Base-by-base conservation (phyloP, 768 basidiomycete genomes). In the Boletus sensibilis region DNA sequence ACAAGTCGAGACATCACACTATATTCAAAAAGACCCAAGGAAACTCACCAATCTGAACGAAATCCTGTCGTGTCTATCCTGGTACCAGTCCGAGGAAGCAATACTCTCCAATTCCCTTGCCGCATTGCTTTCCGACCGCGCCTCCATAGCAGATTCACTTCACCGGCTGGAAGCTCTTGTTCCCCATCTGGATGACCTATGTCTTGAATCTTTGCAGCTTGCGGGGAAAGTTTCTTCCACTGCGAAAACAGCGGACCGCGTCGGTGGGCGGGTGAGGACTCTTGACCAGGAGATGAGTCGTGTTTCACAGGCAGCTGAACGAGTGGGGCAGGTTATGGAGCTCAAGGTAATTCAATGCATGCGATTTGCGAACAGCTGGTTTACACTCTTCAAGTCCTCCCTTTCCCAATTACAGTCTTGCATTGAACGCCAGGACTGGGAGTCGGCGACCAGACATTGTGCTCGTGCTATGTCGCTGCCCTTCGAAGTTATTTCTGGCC, bases 271-370 rank as follows among this genome's bases (percentile, higher is more conserved):
- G 47, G 97, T 99, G 23, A 80, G 89, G 29, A 79, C 83, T 6
- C 79, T 99, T 42, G 97, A 99, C 68, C 88, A 93, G 68, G 94
- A 98, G 75, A 95, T 98, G 86, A 79, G 85, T 18, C 80, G 93
- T 52, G 90, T 99, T 18, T 81, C 87, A 20, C 90, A 93, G 69
- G 92, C 94, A 14, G 85, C 83, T n/a, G 97, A 98, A 56, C 83
- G 92, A 49, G 92, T 98, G 11, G 87, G 85, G 5, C 92, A 94
- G 68, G 92, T 98, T 39, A 89, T 97, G 77, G 97, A 98, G 57
- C 83, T 99, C 62, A 98, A 97, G 82, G 94, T 92, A 58, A 58
- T 50, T 44, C 10, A 4, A 20, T 52, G 66, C 31, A 38, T 42
- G 34, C 8, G 2, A 41, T 51, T 11, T 20, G 11, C 71, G 74